Evolutionary conservation across 345 rosid genomes (phyloP).

Genomic region (Eucalyptus pauciflora): DNA sequence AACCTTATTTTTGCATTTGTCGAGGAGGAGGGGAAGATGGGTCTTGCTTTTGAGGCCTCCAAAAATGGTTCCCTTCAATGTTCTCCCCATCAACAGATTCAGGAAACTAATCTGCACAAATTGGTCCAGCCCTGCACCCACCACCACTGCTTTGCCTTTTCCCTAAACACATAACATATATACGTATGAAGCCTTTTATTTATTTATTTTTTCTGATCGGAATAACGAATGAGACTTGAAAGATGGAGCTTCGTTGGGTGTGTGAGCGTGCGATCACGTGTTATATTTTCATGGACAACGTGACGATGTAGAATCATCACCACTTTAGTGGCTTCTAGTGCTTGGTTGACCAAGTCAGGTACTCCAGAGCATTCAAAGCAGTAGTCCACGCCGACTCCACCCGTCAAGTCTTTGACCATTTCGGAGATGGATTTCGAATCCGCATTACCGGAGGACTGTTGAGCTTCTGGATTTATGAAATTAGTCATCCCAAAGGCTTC

Average conservation of each 20-base stretch:
- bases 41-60: constrained; percentile 54
- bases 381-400: constrained; percentile 46
- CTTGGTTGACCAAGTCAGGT: constrained; percentile 22
- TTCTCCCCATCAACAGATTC: constrained; percentile 29
- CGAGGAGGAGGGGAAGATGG: constrained; percentile 30
- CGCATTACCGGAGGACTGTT: neutral
- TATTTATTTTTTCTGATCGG: neutral
- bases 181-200: neutral
- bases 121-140: constrained; percentile 13
- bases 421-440: constrained; percentile 13
- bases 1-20: constrained; percentile 36
- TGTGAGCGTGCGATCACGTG: neutral
- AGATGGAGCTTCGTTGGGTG: neutral
- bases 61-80: constrained; percentile 37
- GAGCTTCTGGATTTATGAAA: constrained; percentile 44
- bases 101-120: constrained; percentile 1
- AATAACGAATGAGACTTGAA: neutral
- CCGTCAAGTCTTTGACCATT: constrained; percentile 22
- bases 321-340: constrained; percentile 33
- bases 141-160: constrained; percentile 26
- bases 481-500: constrained; percentile 38
- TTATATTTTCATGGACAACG: neutral
- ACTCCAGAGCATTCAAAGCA: constrained; percentile 58
- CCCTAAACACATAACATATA: constrained; percentile 11
- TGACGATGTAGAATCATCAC: neutral